A percentile compares a stretch with the other conserved stretches of the same genome.
Evolutionary conservation across 23 red algal genomes (phyloP).

Genomic region (Gracilaria vermiculophylla): DNA sequence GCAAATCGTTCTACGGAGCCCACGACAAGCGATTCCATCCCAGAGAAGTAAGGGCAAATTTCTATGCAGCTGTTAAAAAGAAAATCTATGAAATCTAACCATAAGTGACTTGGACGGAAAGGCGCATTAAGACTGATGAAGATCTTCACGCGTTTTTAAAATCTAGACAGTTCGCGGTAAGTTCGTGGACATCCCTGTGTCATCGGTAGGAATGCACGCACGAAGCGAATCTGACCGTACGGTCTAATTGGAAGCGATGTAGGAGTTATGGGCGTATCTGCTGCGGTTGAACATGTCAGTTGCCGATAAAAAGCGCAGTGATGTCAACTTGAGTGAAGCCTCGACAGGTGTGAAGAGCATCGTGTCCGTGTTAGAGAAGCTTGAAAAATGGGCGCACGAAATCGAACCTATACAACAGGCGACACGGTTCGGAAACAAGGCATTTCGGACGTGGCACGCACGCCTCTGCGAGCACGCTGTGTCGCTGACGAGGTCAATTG

Average conservation of each 20-base stretch:
- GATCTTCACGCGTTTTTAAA: slow-evolving; percentile 46
- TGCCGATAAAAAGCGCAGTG: slow-evolving; percentile 48
- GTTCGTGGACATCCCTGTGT: not conserved
- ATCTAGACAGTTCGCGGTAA: slow-evolving; percentile 51
- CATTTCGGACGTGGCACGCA: slow-evolving; percentile 82
- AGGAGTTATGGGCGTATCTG: slow-evolving; percentile 89
- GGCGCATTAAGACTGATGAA: slow-evolving; percentile 46
- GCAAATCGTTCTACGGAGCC: not conserved
- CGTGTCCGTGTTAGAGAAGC: slow-evolving; percentile 16
- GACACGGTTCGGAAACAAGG: slow-evolving; percentile 81
- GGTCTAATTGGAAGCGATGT: not conserved
- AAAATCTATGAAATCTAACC: not conserved
- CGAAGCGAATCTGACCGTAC: not conserved
- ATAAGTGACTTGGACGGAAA: not conserved
- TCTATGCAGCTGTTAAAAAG: not conserved
- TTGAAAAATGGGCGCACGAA: slow-evolving; percentile 45
- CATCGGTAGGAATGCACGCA: not conserved
- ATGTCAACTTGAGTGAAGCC: slow-evolving; percentile 3
- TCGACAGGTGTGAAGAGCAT: slow-evolving; percentile 35
- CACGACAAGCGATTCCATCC: not conserved
- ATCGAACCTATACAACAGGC: slow-evolving; percentile 33
- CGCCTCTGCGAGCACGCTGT: slow-evolving; percentile 17
- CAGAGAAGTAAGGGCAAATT: not conserved
- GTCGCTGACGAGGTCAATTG: slow-evolving; percentile 19
- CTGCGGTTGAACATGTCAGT: slow-evolving; percentile 66